Conservation (phyloP, 305 asterid genomes). For the Solanum hybrid region DNA sequence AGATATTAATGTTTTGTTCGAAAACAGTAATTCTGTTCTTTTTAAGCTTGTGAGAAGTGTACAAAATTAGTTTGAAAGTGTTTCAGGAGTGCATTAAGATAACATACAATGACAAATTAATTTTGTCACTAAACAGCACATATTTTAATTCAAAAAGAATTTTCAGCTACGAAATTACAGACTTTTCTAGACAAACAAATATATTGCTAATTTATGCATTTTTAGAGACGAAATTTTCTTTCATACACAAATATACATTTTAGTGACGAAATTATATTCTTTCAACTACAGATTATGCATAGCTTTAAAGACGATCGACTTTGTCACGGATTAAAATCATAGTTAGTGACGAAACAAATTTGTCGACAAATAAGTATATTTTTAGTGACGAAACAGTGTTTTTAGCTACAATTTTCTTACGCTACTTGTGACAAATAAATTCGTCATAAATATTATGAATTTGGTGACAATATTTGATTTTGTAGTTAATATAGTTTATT, state of each 20-base stretch:
- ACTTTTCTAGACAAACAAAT: not conserved
- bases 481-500: not conserved
- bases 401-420: not conserved
- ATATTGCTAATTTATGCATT: not conserved
- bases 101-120: not conserved
- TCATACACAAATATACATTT: not conserved
- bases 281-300: not conserved
- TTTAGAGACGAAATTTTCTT: not conserved
- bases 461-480: not conserved
- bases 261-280: not conserved
- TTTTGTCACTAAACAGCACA: not conserved
- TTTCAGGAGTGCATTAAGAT: not conserved
- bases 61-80: not conserved
- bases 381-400: not conserved
- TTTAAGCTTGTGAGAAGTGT: not conserved
- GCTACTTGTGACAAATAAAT: not conserved
- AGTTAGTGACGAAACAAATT: not conserved
- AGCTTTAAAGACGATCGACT: not conserved
- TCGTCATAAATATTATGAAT: not conserved
- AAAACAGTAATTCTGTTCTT: not conserved
- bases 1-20: not conserved
- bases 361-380: not conserved
- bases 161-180: not conserved
- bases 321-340: not conserved
- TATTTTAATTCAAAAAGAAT: not conserved